A percentile compares a stretch with the other conserved stretches of the same genome.
These are phyloP conservation scores for Populus simonii DNA, from an alignment of 345 rosid genomes.

Conservation along the genomic window DNA sequence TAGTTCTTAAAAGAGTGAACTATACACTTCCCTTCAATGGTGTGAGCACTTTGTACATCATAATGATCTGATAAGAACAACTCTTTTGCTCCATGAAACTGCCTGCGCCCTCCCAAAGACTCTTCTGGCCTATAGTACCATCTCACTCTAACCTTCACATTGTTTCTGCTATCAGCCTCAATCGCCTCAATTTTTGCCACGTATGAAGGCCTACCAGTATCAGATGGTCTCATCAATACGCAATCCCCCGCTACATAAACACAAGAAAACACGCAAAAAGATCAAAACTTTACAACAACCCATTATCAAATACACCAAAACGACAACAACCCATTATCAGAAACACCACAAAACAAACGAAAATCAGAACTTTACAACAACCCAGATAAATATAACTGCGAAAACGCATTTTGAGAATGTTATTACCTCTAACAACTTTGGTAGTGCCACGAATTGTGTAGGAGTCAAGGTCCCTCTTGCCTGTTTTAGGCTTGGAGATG, in stretches of 20 bases:
- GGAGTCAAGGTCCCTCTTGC: constrained; percentile 54
- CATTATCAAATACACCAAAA: constrained; percentile 9
- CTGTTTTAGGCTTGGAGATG: constrained; percentile 40
- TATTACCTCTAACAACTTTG: constrained; percentile 59
- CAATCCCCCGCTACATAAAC: constrained; percentile 60
- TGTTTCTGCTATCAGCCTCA: constrained; percentile 61
- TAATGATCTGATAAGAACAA: constrained; percentile 82
- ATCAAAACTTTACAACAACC: not conserved
- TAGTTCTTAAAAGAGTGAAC: constrained; percentile 79
- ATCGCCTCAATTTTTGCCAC: constrained; percentile 82
- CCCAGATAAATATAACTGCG: not conserved
- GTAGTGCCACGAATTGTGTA: constrained; percentile 64
- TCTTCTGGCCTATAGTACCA: constrained; percentile 95
- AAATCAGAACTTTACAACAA: not conserved
- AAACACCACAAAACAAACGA: not conserved
- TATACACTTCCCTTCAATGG: constrained; percentile 79
- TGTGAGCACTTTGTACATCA: constrained; percentile 75
- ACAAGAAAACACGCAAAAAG: constrained; percentile 11
- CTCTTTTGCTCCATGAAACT: constrained; percentile 90
- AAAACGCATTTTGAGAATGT: not conserved
- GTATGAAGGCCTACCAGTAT: constrained; percentile 65
- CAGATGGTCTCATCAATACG: constrained; percentile 82
- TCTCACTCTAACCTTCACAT: constrained; percentile 66
- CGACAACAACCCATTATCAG: constrained; percentile 1
- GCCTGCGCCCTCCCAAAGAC: constrained; percentile 76